Evolutionary conservation across 306 rosid species (phyloP), one percentile per base, ranked within the genome.

Genomic region (Prunus davidiana): DNA sequence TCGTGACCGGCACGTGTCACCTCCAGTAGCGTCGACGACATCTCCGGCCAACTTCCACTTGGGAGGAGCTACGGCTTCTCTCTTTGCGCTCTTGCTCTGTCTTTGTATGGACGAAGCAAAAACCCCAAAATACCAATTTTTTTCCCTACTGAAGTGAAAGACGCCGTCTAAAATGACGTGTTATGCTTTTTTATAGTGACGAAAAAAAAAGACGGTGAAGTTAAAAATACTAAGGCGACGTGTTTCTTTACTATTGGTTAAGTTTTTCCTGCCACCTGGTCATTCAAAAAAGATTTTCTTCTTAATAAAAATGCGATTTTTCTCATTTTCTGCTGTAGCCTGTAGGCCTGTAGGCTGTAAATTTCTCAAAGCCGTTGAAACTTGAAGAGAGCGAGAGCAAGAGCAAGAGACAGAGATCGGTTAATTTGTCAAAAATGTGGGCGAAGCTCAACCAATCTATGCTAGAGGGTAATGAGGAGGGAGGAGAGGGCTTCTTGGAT

Each of bases 21-120:
- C 83, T 95, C 98, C 76, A 95, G 91, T 51, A 95, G 85, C 73
- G 98, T 95, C 81, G 98, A 95, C 80, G 97, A 95, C 98, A 95
- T 93, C 73, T 57, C 87, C 81, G 41, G 56, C 81, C 14, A 52
- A 18, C 60, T 1, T 34, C 64, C 14, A 24, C 62, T 52, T 43
- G 32, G 41, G 43, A 46, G 11, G 9, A 15, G 49, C 74, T 45
- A 64, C 30, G 54, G 67, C 43, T 38, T 55, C 28, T 11, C 28
- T 11, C 71, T 28, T 6, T 5, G 27, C 8, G 34, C 32, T 58
- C 8, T 58, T 13, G 25, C 61, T n/a, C 61, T 20, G n/a, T n/a
- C n/a, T n/a, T n/a, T n/a, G n/a, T n/a, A n/a, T n/a, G 64, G 30
- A 60, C 8, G 64, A 60, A 25, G 9, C 19, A 60, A 13, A 60